Conservation (phyloP, 2,329 filamentous ascomycete genomes). For the Fusarium staphyleae region DNA sequence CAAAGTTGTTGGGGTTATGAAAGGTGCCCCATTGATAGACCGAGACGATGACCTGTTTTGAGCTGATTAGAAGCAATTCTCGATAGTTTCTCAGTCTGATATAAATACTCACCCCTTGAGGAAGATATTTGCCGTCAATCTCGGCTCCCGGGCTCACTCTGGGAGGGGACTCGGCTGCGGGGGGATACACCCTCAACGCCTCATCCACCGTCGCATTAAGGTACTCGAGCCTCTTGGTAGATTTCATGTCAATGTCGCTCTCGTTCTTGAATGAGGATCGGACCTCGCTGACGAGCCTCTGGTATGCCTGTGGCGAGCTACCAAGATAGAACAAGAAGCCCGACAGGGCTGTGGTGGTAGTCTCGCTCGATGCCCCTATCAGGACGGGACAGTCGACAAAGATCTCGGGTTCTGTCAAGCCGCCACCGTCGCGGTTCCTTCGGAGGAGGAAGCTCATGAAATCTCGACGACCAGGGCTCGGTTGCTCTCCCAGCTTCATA, state of each 20-base stretch:
- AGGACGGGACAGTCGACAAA: not conserved
- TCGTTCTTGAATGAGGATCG: not conserved
- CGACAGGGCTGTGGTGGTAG: constrained; percentile 3
- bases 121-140: constrained; percentile 10
- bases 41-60: constrained; percentile 1
- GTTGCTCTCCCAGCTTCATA: not conserved
- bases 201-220: constrained; percentile 3
- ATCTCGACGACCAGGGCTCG: constrained; percentile 1
- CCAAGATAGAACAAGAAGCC: constrained; percentile 1
- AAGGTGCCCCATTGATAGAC: not conserved
- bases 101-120: constrained; percentile 4
- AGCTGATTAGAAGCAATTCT: too few relatives aligned
- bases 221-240: not conserved
- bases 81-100: too few relatives aligned
- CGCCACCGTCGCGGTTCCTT: not conserved
- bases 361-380: constrained; percentile 3
- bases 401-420: not conserved
- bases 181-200: constrained; percentile 3
- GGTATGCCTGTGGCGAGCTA: not conserved
- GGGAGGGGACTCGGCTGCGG: not conserved
- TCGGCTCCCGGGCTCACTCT: constrained; percentile 3
- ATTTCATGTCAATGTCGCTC: constrained; percentile 3
- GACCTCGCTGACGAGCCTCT: not conserved
- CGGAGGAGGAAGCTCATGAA: constrained; percentile 3
- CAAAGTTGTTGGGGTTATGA: constrained; percentile 1